Base-by-base conservation (phyloP, 257 asterid genomes). In the Thymus quinquecostatus region DNA sequence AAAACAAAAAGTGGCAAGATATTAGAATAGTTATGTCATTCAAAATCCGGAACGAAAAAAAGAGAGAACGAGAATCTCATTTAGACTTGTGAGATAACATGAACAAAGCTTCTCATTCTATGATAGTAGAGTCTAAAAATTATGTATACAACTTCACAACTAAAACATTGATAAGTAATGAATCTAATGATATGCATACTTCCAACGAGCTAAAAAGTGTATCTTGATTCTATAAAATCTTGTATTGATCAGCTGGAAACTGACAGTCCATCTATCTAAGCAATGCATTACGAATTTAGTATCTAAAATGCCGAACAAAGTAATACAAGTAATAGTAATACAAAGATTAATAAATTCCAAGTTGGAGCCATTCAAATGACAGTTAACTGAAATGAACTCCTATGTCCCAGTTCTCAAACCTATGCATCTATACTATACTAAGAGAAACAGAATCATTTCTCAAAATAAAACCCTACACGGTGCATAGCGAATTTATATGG, bases 11-110 rank as follows among this genome's bases (percentile, higher is more conserved):
- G 62, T 34, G 41, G 27, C 28, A 59, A 36, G 8, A 62, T 73
- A 43, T 78, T 53, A 78, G 78, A 78, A 34, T 28, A 60, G 8
- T 49, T 32, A 38, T 21, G 36, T 38, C 41, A 28, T 10, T 36
- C 40, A 3, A 29, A 51, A 1, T 10, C 12, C 62, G 50, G n/a
- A 29, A 56, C 7, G 71, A 55, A 2, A 44, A 12, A 21, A 27
- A 6, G 43, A 70, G 38, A 65, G 55, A 30, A n/a, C 49, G 60
- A 11, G n/a, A 8, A 29, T 12, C 11, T 40, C 44, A 68, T 53
- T 49, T 8, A 28, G 41, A 49, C 50, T 59, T 3, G 48, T 28
- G 7, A 0, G 41, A 47, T 12, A 10, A 54, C 3, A 67, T 14
- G 44, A 30, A 43, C 56, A 68, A 60, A 56, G 59, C 36, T 30